Evolutionary conservation across 257 asterid species (phyloP).

Genomic region (Lantana camara): DNA sequence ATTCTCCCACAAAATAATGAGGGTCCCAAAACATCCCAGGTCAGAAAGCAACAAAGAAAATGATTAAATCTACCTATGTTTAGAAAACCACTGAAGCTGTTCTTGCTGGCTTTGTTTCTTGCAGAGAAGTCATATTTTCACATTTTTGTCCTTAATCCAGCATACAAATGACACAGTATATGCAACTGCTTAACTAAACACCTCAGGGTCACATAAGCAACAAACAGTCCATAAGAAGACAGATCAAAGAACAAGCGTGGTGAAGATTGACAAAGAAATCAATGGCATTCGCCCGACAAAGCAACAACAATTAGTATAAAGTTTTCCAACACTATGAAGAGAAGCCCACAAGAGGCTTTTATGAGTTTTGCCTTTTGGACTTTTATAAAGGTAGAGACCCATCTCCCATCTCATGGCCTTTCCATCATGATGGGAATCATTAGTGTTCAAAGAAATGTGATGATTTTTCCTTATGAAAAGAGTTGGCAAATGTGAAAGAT

Average conservation of each 20-base stretch:
- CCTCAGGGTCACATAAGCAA: constrained; percentile 9
- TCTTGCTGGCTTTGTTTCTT: constrained; percentile 10
- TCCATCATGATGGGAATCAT: constrained; percentile 26
- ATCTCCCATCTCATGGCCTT: constrained; percentile 27
- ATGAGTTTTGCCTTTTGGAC: constrained; percentile 34
- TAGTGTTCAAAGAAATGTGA: constrained; percentile 16
- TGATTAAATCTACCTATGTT: constrained; percentile 23
- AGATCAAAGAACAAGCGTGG: constrained; percentile 54
- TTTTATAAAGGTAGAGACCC: constrained; percentile 23
- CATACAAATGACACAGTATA: constrained; percentile 28
- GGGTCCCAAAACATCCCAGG: constrained; percentile 6
- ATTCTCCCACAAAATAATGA: constrained; percentile 29
- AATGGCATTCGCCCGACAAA: constrained; percentile 57
- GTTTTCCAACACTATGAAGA: constrained; percentile 54
- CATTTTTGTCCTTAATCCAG: constrained; percentile 25
- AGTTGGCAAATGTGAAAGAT: background rate
- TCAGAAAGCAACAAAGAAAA: constrained; percentile 18
- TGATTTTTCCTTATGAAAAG: constrained; percentile 15
- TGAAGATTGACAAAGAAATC: constrained; percentile 63
- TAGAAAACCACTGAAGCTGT: too few species aligned
- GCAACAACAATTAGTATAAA: constrained; percentile 56
- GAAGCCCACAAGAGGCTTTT: constrained; percentile 54
- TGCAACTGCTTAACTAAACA: constrained; percentile 2
- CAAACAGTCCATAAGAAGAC: constrained; percentile 44
- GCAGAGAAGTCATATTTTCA: constrained; percentile 9